A percentile compares a stretch with the other conserved stretches of the same genome.
These are phyloP conservation scores for Warburgia ugandensis DNA, from an alignment of 164 flowering plant species.

Conservation along the genomic window DNA sequence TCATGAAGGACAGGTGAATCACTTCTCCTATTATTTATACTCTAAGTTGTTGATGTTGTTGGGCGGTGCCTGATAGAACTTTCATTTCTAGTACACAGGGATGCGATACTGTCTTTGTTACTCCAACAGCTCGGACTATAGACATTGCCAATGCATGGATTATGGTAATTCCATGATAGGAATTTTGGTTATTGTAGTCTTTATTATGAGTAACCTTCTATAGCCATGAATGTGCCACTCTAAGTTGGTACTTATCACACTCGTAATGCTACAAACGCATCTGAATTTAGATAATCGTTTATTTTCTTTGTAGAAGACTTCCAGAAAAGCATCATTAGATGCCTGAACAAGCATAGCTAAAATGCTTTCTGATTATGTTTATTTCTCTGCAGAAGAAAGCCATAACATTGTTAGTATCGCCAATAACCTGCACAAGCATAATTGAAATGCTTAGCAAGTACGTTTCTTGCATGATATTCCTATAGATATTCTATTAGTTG, in stretches of 20 bases:
- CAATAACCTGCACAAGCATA: conserved; percentile 48
- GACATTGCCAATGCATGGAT: conserved; percentile 87
- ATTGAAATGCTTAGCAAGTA: conserved; percentile 74
- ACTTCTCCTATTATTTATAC: conserved; percentile 2
- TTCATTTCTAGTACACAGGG: conserved; percentile 37
- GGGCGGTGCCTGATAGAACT: background rate
- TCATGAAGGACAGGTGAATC: conserved; percentile 63
- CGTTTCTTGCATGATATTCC: conserved; percentile 14
- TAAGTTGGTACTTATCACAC: too few relatives aligned
- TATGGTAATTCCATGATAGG: conserved; percentile 42
- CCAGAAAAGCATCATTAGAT: too few relatives aligned
- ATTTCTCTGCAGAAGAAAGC: background rate
- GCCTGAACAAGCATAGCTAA: too few relatives aligned
- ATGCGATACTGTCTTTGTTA: conserved; percentile 85
- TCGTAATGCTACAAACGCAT: too few relatives aligned
- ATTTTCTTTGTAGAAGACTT: too few relatives aligned
- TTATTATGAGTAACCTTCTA: background rate
- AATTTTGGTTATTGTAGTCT: background rate
- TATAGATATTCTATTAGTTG: background rate
- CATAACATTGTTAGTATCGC: conserved; percentile 58
- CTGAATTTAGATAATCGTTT: too few relatives aligned
- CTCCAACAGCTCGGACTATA: conserved; percentile 87
- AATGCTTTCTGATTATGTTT: background rate
- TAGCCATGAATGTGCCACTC: too few relatives aligned
- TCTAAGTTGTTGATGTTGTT: too few relatives aligned